Conservation (phyloP, 2,329 filamentous ascomycete species). For the Epichloe elymi region DNA sequence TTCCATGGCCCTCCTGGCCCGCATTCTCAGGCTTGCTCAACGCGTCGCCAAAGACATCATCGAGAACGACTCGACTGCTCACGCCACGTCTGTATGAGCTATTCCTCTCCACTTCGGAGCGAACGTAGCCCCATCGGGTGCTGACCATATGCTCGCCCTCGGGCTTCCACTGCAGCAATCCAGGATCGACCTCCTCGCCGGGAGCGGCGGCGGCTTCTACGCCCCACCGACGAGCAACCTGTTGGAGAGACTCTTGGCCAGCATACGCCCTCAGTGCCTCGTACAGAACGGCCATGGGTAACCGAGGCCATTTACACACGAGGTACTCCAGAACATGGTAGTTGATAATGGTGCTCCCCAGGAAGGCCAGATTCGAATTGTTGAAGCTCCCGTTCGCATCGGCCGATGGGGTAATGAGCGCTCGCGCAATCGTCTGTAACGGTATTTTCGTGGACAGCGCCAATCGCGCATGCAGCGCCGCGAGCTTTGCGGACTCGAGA, state of each 20-base stretch:
- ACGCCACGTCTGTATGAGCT: constrained; percentile 49
- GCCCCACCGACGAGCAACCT: constrained; percentile 77
- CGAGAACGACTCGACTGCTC: constrained; percentile 65
- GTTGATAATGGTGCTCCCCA: constrained; percentile 72
- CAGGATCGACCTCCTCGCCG: constrained; percentile 83
- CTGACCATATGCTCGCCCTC: constrained; percentile 30
- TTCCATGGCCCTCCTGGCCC: constrained; percentile 31
- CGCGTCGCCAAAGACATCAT: constrained; percentile 70
- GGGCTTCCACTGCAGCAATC: constrained; percentile 67
- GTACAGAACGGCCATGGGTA: constrained; percentile 80
- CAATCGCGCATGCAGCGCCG: constrained; percentile 82
- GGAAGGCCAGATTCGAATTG: constrained; percentile 68
- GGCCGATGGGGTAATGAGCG: constrained; percentile 75
- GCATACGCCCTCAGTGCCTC: constrained; percentile 75
- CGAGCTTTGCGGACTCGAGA: constrained; percentile 69
- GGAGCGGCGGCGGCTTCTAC: constrained; percentile 78
- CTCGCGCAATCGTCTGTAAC: constrained; percentile 70
- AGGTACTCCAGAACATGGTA: constrained; percentile 86
- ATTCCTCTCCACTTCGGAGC: constrained; percentile 34
- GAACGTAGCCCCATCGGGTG: constrained; percentile 37
- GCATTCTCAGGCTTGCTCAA: constrained; percentile 15
- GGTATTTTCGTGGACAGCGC: constrained; percentile 71
- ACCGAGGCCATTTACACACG: constrained; percentile 75
- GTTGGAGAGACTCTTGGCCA: constrained; percentile 59
- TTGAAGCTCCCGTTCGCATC: constrained; percentile 73